phyloP scores from a whole-genome alignment of 208 protist species.

The Leptomonas pyrrhocoris region DNA sequence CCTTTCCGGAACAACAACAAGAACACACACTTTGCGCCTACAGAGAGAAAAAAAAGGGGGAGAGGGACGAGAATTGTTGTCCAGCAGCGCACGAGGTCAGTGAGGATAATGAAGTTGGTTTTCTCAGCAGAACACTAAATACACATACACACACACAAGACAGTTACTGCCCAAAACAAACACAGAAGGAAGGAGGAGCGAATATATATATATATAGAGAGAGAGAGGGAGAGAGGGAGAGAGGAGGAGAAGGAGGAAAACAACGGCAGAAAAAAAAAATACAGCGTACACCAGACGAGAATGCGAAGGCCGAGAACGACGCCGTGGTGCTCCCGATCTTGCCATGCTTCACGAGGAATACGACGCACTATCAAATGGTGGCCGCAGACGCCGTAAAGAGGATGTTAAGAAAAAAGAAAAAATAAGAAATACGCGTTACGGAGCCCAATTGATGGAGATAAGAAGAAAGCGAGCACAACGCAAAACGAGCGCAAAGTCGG shows the following conservation, averaged over 20 bases:
- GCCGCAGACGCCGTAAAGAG: not conserved
- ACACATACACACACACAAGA: too few relatives aligned
- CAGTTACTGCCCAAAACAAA: not conserved
- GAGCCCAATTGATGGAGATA: not conserved
- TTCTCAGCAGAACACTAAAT: too few relatives aligned
- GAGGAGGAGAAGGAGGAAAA: not conserved
- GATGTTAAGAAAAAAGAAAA: not conserved
- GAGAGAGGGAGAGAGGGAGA: too few relatives aligned
- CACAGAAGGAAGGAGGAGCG: not conserved
- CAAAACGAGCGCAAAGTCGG: not conserved
- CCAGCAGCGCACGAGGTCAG: too few relatives aligned
- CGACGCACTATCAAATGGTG: not conserved
- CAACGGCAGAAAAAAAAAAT: not conserved
- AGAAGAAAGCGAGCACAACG: constrained; percentile 1
- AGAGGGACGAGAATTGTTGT: too few relatives aligned
- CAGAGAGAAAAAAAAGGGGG: too few relatives aligned
- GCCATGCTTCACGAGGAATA: too few relatives aligned
- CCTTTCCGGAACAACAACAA: not conserved
- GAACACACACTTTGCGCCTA: too few relatives aligned
- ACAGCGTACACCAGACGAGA: too few relatives aligned
- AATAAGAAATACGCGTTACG: not conserved
- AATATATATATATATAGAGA: too few relatives aligned
- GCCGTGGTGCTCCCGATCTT: not conserved
- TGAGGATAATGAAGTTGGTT: too few relatives aligned
- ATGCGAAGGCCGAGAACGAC: too few relatives aligned